These are phyloP conservation scores for Penicillium tannophilum DNA, from an alignment of 495 filamentous ascomycete species.

Conservation along the genomic window DNA sequence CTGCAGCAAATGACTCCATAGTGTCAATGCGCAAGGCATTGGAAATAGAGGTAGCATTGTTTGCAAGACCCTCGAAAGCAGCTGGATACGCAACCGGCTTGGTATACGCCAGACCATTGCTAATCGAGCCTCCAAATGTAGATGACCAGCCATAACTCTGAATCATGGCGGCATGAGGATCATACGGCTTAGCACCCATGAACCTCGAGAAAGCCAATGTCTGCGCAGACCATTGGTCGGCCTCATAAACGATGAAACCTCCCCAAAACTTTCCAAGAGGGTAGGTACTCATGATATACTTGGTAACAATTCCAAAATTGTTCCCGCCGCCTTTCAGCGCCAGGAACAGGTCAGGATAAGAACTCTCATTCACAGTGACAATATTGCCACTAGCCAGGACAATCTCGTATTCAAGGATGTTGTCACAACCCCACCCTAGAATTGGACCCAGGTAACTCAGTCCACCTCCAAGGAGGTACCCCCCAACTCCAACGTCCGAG, in stretches of 20 bases:
- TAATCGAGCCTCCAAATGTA: neutral
- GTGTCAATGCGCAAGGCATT: neutral
- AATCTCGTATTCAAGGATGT: slow-evolving; percentile 24
- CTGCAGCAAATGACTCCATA: neutral
- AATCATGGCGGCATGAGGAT: neutral
- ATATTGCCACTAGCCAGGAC: slow-evolving; percentile 48
- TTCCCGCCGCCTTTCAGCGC: slow-evolving; percentile 55
- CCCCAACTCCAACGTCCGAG: neutral
- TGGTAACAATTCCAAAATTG: slow-evolving; percentile 55
- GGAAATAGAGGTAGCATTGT: neutral
- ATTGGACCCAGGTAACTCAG: neutral
- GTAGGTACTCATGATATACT: slow-evolving; percentile 25
- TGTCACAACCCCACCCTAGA: neutral
- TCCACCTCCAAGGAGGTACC: neutral
- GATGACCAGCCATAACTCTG: slow-evolving; percentile 1
- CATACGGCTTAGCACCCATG: neutral
- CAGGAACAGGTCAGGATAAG: slow-evolving; percentile 50
- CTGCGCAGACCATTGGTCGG: neutral
- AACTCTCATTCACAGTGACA: slow-evolving; percentile 38
- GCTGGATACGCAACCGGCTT: neutral
- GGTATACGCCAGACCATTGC: neutral
- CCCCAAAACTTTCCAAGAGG: neutral
- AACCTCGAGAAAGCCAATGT: neutral
- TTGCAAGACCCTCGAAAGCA: neutral
- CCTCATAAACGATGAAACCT: neutral